These are phyloP conservation scores for Scheffersomyces stambukii DNA, from an alignment of 1,139 yeast genomes.

Conservation along the genomic window DNA sequence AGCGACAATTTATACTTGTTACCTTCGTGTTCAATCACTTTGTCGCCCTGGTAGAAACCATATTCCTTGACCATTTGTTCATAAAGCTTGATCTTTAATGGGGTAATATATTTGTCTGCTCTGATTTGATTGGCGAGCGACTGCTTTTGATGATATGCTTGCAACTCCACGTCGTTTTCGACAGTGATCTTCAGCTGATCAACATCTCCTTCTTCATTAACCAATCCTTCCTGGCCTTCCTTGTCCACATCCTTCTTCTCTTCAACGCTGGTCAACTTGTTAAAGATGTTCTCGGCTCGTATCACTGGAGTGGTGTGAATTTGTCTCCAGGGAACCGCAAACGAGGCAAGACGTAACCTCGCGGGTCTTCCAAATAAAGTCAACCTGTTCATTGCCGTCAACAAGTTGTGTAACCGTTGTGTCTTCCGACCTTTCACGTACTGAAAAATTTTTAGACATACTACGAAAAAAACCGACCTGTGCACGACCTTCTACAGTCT, in stretches of 20 bases:
- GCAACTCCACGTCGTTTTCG: conserved; percentile 31
- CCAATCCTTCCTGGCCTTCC: conserved; percentile 10
- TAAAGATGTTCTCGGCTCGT: background rate
- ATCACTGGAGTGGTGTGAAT: background rate
- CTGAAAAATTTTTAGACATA: too few species aligned
- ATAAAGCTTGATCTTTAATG: conserved; percentile 69
- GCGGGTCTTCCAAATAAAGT: conserved; percentile 6
- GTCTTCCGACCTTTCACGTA: too few species aligned
- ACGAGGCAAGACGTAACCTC: background rate
- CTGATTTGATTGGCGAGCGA: too few species aligned
- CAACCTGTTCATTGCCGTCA: conserved; percentile 9
- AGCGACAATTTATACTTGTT: conserved; percentile 54
- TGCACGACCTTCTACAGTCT: too few species aligned
- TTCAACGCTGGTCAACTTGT: background rate
- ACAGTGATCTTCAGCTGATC: conserved; percentile 16
- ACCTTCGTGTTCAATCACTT: conserved; percentile 46
- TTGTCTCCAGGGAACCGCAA: background rate
- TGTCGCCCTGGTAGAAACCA: conserved; percentile 74
- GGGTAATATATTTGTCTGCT: conserved; percentile 49
- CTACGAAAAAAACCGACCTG: too few species aligned
- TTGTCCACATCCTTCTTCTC: conserved; percentile 1
- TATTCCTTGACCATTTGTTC: conserved; percentile 54
- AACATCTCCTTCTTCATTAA: conserved; percentile 7
- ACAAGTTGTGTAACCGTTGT: too few species aligned
- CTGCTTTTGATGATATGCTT: conserved; percentile 24